Evolutionary conservation across 768 basidiomycete species (phyloP).

Genomic region (Ramaria sp.): DNA sequence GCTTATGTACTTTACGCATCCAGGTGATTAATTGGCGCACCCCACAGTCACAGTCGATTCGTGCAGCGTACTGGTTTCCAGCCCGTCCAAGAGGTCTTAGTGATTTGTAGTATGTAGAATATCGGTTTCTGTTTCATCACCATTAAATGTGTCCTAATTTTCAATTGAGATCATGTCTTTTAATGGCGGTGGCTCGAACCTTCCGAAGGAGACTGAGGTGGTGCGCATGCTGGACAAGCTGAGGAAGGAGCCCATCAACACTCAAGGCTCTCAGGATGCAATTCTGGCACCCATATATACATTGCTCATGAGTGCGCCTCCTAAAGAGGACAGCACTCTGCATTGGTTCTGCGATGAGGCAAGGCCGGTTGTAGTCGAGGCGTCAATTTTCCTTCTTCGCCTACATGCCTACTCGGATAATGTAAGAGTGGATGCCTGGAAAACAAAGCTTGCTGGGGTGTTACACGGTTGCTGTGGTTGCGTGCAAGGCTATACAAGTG

Average conservation of each 20-base stretch:
- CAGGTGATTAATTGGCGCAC: no score
- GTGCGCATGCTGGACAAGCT: conserved; percentile 40
- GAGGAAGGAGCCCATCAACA: conserved; percentile 48
- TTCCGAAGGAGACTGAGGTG: conserved; percentile 23
- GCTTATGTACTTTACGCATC: not conserved
- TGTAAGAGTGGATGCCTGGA: conserved; percentile 51
- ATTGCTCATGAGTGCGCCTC: conserved; percentile 40
- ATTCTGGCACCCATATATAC: conserved; percentile 39
- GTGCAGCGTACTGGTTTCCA: no score
- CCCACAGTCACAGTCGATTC: no score
- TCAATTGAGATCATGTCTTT: not conserved
- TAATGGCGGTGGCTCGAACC: not conserved
- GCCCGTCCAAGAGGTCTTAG: not conserved
- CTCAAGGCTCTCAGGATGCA: conserved; percentile 33
- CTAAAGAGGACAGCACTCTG: conserved; percentile 25
- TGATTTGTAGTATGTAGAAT: not conserved
- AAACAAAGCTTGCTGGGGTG: conserved; percentile 40
- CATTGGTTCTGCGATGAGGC: conserved; percentile 82
- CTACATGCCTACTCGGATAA: conserved; percentile 67
- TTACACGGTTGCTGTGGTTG: conserved; percentile 59
- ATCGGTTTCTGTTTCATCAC: not conserved
- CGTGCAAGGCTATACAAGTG: conserved; percentile 51
- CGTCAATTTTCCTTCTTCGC: conserved; percentile 73
- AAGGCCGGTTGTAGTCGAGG: conserved; percentile 41
- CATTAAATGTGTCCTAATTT: not conserved